Conservation (phyloP, 1,284 basidiomycete species). For the Phylloporus sp. region DNA sequence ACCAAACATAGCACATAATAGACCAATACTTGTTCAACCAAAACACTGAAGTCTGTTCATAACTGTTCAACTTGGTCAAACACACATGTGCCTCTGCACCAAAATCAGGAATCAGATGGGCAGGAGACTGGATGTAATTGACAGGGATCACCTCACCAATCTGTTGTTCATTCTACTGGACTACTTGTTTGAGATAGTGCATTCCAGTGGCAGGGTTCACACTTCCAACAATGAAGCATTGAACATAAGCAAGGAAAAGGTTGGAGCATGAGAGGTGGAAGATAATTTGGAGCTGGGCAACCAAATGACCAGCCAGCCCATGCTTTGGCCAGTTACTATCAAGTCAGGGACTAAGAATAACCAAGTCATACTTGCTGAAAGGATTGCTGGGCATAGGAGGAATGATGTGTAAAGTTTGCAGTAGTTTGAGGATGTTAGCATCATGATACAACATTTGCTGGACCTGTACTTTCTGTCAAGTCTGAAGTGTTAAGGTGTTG, state of each 20-base stretch:
- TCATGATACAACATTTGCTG: not conserved
- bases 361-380: not conserved
- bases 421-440: too few relatives aligned
- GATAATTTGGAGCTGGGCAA: too few relatives aligned
- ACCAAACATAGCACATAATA: too few relatives aligned
- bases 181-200: not conserved
- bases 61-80: not conserved
- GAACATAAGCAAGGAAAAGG: not conserved
- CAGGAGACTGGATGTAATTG: not conserved
- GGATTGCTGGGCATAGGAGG: not conserved
- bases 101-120: not conserved
- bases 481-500: not conserved
- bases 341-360: too few relatives aligned
- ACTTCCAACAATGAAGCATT: not conserved
- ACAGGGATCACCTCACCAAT: not conserved
- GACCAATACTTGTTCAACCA: constrained; percentile 1
- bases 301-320: too few relatives aligned
- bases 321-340: too few relatives aligned
- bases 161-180: too few relatives aligned
- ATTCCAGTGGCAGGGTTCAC: not conserved
- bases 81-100: not conserved
- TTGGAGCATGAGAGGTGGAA: too few relatives aligned
- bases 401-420: not conserved
- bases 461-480: not conserved
- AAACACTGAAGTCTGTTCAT: not conserved